A percentile compares a stretch with the other conserved stretches of the same genome.
These are phyloP conservation scores for Candida loeiensis DNA, from an alignment of 805 yeast species.

Conservation along the genomic window DNA sequence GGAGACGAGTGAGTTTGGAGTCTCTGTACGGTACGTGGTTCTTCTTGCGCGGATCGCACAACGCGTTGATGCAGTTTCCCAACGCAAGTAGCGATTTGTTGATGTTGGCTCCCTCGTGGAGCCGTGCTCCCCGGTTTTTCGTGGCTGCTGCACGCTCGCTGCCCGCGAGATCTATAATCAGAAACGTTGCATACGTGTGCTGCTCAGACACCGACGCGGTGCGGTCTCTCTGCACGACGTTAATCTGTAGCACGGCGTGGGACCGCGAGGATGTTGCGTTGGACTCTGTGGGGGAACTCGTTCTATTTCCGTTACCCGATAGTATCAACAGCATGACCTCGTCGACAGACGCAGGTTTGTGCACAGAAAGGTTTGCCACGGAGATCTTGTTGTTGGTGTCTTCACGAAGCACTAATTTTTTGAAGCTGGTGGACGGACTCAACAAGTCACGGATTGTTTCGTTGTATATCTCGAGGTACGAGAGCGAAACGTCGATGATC, in stretches of 20 bases:
- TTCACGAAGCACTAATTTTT: conserved; percentile 62
- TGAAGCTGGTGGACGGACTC: conserved; percentile 47
- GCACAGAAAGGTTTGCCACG: conserved; percentile 68
- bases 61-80: conserved; percentile 91
- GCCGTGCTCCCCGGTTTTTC: conserved; percentile 72
- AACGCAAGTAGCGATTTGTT: conserved; percentile 83
- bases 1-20: conserved; percentile 79
- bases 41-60: conserved; percentile 66
- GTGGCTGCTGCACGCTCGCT: conserved; percentile 93
- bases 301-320: conserved; percentile 69
- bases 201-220: conserved; percentile 62
- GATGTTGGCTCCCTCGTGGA: conserved; percentile 91
- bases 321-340: conserved; percentile 78
- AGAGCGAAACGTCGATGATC: conserved; percentile 56
- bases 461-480: conserved; percentile 86
- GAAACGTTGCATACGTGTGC: conserved; percentile 73
- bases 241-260: conserved; percentile 87
- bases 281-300: conserved; percentile 86
- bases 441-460: conserved; percentile 82
- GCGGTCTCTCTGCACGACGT: conserved; percentile 56
- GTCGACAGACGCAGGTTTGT: conserved; percentile 57
- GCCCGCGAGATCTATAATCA: conserved; percentile 91
- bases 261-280: conserved; percentile 89
- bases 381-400: conserved; percentile 61
- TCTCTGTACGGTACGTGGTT: conserved; percentile 88